Base-by-base conservation (phyloP, 2,329 filamentous ascomycete genomes). In the Talaromyces sp. region DNA sequence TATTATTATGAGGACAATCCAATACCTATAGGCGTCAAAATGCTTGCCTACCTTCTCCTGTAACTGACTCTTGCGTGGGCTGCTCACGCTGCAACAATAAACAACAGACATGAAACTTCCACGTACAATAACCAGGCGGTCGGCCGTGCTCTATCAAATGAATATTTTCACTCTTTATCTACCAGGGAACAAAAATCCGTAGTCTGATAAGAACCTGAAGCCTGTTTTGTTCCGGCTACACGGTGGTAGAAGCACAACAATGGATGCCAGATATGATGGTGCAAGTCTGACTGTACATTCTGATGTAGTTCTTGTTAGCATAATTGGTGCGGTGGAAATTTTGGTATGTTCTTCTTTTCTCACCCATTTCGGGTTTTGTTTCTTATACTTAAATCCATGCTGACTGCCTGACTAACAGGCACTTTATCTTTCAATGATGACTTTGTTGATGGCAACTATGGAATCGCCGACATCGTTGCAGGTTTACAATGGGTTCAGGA, bases 261-360 rank as follows among this genome's bases (percentile, higher is more conserved):
- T 71, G 7, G 70, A 73, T 55, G 64, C 71, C 10, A 70, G 69
- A 1, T 68, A 68, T 10, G 84, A 87, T 62, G 82, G 83, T 21
- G 81, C 81, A 2, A 84, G 84, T 63, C 72, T 86, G 3, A 84
- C 81, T 0, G 84, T 82, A 2, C 78, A 84, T 55, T 83, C 83
- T 24, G 84, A 86, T 62, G 78, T 86, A 19, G 82, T 87, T 0
- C 78, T 85, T 3, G 84, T 87, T 4, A 72, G 73, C 8, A 82
- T 86, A 73, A 87, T 72, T 87, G 87, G 69, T 81, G 85, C 9
- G 71, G 86, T 3, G 78, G 77, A 0, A 84, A 82, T 0, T 75
- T 87, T 0, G 85, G 85, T 81, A 17, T 81, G 82, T 64, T 81
- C n/a, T 81, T 77, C 0, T 87, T 85, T 65, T 32, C 32, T 35